phyloP scores from a whole-genome alignment of 805 yeast genomes.

The Zygotorulaspora florentina region DNA sequence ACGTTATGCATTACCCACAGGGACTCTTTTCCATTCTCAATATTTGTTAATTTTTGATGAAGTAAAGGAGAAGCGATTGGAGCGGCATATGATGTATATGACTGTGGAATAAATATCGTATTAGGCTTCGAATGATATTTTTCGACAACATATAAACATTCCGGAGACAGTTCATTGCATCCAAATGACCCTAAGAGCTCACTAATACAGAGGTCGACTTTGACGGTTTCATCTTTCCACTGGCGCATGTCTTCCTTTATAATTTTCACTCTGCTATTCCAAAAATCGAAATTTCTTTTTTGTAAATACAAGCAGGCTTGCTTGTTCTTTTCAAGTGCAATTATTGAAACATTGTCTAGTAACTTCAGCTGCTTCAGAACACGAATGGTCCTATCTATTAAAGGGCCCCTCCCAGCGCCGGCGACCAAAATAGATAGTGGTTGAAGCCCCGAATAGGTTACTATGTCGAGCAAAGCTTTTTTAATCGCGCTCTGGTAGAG shows the following conservation, averaged over 20 bases:
- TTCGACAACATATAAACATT: slow-evolving; percentile 53
- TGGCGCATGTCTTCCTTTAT: slow-evolving; percentile 55
- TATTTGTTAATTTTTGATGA: slow-evolving; percentile 34
- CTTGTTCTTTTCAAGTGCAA: slow-evolving; percentile 70
- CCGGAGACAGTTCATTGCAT: slow-evolving; percentile 87
- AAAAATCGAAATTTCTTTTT: slow-evolving; percentile 45
- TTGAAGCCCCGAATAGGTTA: slow-evolving; percentile 12
- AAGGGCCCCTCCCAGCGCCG: slow-evolving; percentile 89
- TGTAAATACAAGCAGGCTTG: slow-evolving; percentile 51
- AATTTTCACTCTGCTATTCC: slow-evolving; percentile 52
- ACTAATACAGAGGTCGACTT: slow-evolving; percentile 61
- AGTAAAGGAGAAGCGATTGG: slow-evolving; percentile 63
- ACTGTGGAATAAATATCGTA: slow-evolving; percentile 60
- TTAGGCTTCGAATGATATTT: slow-evolving; percentile 35
- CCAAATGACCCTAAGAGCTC: slow-evolving; percentile 90
- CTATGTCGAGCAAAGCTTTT: slow-evolving; percentile 44
- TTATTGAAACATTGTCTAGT: slow-evolving; percentile 31
- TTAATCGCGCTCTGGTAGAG: slow-evolving; percentile 62
- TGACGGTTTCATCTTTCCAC: slow-evolving; percentile 39
- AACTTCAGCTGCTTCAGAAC: slow-evolving; percentile 38
- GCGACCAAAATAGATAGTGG: slow-evolving; percentile 51
- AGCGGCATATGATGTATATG: slow-evolving; percentile 55
- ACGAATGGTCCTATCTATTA: slow-evolving; percentile 51
- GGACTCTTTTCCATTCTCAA: slow-evolving; percentile 34
- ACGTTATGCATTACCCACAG: slow-evolving; percentile 45